Evolutionary conservation across 352 stramenopile genomes (phyloP), one percentile per base, ranked within the genome.

Genomic region (Sclerospora graminicola): DNA sequence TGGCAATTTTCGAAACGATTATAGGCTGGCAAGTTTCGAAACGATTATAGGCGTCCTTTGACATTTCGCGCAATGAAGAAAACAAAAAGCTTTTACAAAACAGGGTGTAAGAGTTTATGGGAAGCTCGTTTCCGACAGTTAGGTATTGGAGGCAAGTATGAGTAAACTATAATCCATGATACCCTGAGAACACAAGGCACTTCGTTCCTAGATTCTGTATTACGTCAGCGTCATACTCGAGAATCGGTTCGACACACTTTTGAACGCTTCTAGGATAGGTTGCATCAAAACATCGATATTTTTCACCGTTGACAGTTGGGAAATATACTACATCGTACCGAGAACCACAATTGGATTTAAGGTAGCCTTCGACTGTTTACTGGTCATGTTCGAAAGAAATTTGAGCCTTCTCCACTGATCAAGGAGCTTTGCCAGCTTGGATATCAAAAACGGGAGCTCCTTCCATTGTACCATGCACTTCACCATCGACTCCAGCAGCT

Each of bases 401-500:
- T 73, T 66, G 36, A 66, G 62, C 14, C 62, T 61, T 41, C 54
- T 75, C 73, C 73, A 86, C 26, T 81, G 57, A 0, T 66, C 41
- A 7, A 89, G 52, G 14, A 77, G 76, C 11, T 73, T 65, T 21
- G 66, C 64, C 31, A 89, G 42, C 39, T 83, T 84, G 2, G 60
- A 68, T 8, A 69, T 51, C 32, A 89, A 57, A 27, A 83, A 78
- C n/a, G 66, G 63, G 1, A 89, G 69, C 36, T 86, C 71, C 11
- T 81, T 55, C 78, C 78, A 89, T 52, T 84, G 79, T 11, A 63
- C 56, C 13, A 89, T 65, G 33, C 75, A 89, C 31, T 87, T 62
- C 35, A 89, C 57, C 69, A 89, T 84, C 6, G 75, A 78, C 41
- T 84, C 70, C 15, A 89, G 51, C 8, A 84, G 58, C 44, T 77